Base-by-base conservation (phyloP, 2,329 filamentous ascomycete genomes). In the Paecilomyces fulvus region DNA sequence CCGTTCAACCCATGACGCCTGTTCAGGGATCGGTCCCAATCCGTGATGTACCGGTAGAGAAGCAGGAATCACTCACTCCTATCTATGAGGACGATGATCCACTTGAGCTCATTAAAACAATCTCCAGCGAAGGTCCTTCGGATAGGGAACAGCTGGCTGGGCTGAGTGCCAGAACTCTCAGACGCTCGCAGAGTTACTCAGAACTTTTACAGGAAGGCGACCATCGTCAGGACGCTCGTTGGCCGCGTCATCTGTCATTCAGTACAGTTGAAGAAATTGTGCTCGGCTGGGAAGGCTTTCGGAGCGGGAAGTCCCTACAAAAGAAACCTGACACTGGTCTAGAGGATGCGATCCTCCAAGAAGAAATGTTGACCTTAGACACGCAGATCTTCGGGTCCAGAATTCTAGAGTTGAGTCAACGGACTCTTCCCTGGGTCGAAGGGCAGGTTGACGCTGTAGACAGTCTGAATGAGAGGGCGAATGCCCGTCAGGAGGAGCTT, bases 401-500 rank as follows among this genome's bases (percentile, higher is more conserved):
- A 9, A 73, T 78, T 46, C 62, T 71, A 6, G 65, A 70, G 14
- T 58, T 79, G 25, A 69, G 69, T 49, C 63, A 68, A 49, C 61
- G 61, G 28, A 73, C 73, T 5, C 68, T 73, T 30, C 71, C 71
- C 4, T 79, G 75, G 73, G 75, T 76, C 10, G 71, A 75, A 58
- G 64, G 65, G 21, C 72, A 76, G 54, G 73, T 79, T 23, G 62
- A 64, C 23, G 67, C 71, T 2, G 74, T 79, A 12, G 74, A 78
- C 30, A 62, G 83, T 84, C 77, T 95, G 7, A 84, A 91, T 57
- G 75, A 80, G 11, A 76, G 80, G 48, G 85, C 86, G 53, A 80
- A 81, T 30, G 75, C 77, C 17, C 86, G 90, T 60, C 80, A 85
- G 55, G 79, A 86, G 17, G 81, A 86, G 31, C 75, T 94, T 2